These are phyloP conservation scores for Clonostachys chloroleuca DNA, from an alignment of 2,329 filamentous ascomycete species.

Conservation along the genomic window DNA sequence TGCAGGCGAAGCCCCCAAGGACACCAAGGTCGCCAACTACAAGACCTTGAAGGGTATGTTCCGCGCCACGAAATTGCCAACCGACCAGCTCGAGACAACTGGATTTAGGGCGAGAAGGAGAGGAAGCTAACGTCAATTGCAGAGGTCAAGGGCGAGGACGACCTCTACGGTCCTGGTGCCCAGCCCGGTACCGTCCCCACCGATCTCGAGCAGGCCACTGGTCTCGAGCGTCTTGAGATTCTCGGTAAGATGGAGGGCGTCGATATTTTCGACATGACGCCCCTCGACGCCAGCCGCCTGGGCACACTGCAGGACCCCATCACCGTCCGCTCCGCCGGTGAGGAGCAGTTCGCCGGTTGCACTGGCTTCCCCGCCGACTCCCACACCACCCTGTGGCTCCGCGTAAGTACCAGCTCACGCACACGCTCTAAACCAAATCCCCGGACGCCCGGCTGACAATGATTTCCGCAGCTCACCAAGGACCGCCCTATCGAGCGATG, in stretches of 20 bases:
- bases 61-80: not conserved
- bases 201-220: conserved; percentile 92
- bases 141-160: conserved; percentile 82
- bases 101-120: not conserved
- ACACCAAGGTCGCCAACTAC: conserved; percentile 33
- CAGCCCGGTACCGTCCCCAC: conserved; percentile 79
- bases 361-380: conserved; percentile 92
- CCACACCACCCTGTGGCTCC: conserved; percentile 86
- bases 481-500: conserved; percentile 92
- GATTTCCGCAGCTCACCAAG: conserved; percentile 62
- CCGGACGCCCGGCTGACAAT: conserved; percentile 3
- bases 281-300: conserved; percentile 83
- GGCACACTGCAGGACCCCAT: conserved; percentile 94
- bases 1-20: conserved; percentile 33
- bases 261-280: conserved; percentile 97
- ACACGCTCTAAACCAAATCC: not conserved
- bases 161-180: conserved; percentile 83
- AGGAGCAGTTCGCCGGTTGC: conserved; percentile 96
- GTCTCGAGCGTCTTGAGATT: conserved; percentile 97
- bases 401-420: conserved; percentile 48
- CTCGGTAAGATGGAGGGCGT: conserved; percentile 99
- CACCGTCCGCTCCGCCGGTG: conserved; percentile 82
- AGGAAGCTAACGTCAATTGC: conserved; percentile 14
- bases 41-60: conserved; percentile 42
- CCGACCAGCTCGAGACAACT: not conserved